Base-by-base conservation (phyloP, 306 rosid genomes). In the Fagus crenata region DNA sequence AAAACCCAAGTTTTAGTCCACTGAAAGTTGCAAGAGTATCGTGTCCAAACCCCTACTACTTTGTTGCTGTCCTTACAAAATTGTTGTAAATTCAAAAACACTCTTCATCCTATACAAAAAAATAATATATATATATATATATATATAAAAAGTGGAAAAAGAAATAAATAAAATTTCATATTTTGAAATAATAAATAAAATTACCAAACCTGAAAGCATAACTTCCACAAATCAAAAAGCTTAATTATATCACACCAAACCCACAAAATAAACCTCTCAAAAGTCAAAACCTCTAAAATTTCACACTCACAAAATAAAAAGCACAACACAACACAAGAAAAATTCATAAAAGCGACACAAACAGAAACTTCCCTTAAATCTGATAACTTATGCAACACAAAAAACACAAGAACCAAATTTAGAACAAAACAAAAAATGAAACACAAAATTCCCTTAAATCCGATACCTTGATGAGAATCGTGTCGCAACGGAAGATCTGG, bases 401-500 rank as follows among this genome's bases (percentile, higher is more conserved):
- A 22, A 22, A 22, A 22, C 28, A 22, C n/a, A 13, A 2, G 12
- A 40, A 7, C 37, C 49, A n/a, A 35, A 4, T 56, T 1, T 2
- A 9, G 7, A 37, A 77, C 7, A 69, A 55, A 61, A 53, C 14
- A 40, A 11, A 22, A 22, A 22, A 22, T 22, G 28, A 22, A 22
- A 22, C 28, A 22, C 28, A 22, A 22, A 61, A 74, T 42, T 17
- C 2, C 11, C 31, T 33, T n/a, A 36, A 63, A 74, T 63, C 39
- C 13, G 11, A 39, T 2, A 80, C 89, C 89, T 87, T 87, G 70
- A 87, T 80, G 64, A 87, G 91, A 40, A 87, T 73, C n/a, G 91
- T 87, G 56, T 87, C 91, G 5, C 91, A 89, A 0, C 91, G 82
- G 68, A 87, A 87, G 56, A 87, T 77, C 77, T 85, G 87, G 6